These are phyloP conservation scores for Leccinum ponderosum DNA, from an alignment of 1,284 basidiomycete genomes.

Conservation along the genomic window DNA sequence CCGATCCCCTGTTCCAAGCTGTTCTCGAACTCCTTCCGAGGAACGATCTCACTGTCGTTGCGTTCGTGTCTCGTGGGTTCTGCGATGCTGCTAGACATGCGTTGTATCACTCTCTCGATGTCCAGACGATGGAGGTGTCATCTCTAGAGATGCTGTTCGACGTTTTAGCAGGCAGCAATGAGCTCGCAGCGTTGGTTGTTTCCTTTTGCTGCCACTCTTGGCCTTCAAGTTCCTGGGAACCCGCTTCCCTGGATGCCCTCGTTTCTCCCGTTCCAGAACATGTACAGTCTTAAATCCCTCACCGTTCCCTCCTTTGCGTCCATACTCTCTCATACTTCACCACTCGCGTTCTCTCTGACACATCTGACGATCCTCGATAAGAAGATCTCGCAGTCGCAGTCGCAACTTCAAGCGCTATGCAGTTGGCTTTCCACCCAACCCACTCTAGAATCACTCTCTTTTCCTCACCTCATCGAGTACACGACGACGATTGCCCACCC, in stretches of 20 bases:
- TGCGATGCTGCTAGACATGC: slow-evolving; percentile 21
- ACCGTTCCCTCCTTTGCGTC: slow-evolving; percentile 27
- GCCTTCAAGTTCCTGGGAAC: slow-evolving; percentile 14
- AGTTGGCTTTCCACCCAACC: slow-evolving; percentile 27
- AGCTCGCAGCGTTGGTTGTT: slow-evolving; percentile 27
- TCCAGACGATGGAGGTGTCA: slow-evolving; percentile 13
- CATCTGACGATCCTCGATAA: slow-evolving; percentile 31
- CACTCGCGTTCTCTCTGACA: slow-evolving; percentile 24
- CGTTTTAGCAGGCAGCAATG: slow-evolving; percentile 17
- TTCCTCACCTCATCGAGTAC: slow-evolving; percentile 27
- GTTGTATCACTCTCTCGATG: slow-evolving; percentile 25
- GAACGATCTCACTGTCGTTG: slow-evolving; percentile 19
- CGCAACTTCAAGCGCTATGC: slow-evolving; percentile 15
- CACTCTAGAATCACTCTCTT: slow-evolving; percentile 28
- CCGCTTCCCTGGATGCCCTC: slow-evolving; percentile 4
- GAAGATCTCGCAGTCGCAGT: slow-evolving; percentile 24
- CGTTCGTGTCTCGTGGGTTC: slow-evolving; percentile 22
- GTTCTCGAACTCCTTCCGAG: slow-evolving; percentile 24
- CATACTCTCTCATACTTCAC: slow-evolving; percentile 20
- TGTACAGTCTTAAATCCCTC: slow-evolving; percentile 29
- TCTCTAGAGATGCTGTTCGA: slow-evolving; percentile 17
- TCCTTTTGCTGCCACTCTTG: slow-evolving; percentile 27
- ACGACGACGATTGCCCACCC: neutral
- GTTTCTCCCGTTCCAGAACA: slow-evolving; percentile 27
- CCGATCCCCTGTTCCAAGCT: slow-evolving; percentile 20